Conservation (phyloP, 169 alveolate genomes). For the Eimeria sp. region DNA sequence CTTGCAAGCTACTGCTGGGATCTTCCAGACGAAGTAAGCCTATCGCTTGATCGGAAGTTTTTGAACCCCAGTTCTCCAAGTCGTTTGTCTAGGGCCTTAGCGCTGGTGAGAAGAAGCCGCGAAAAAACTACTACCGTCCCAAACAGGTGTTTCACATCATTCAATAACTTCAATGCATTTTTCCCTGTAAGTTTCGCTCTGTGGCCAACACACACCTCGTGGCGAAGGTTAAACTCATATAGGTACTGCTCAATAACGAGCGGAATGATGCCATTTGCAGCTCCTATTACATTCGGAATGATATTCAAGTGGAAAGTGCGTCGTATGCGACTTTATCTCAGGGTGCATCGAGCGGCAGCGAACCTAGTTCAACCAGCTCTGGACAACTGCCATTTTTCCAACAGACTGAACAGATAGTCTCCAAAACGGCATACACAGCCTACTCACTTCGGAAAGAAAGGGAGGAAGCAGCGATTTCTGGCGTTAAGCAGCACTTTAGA, state of each 20-base stretch:
- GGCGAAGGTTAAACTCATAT: background rate
- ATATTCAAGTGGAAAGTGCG: background rate
- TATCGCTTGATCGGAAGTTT: constrained; percentile 23
- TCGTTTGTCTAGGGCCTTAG: background rate
- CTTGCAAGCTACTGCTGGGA: constrained; percentile 67
- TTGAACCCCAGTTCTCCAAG: constrained; percentile 33
- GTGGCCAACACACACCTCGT: background rate
- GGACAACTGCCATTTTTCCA: background rate
- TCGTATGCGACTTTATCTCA: background rate
- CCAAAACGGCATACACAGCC: constrained; percentile 24
- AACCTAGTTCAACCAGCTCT: background rate
- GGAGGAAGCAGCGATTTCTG: constrained; percentile 50
- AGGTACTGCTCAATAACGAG: background rate
- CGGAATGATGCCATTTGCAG: too few species aligned
- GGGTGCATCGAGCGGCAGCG: constrained; percentile 45
- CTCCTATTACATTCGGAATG: background rate
- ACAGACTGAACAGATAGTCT: constrained; percentile 39
- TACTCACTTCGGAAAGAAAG: constrained; percentile 63
- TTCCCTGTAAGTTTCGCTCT: constrained; percentile 37
- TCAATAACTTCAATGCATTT: background rate
- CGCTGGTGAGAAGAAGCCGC: background rate
- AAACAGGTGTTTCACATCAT: constrained; percentile 33
- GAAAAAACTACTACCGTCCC: background rate
- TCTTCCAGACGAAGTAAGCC: constrained; percentile 37
- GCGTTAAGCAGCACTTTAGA: constrained; percentile 56